Conservation (phyloP, 129 eudicot genomes). For the Chrysanthemum lavandulifolium region DNA sequence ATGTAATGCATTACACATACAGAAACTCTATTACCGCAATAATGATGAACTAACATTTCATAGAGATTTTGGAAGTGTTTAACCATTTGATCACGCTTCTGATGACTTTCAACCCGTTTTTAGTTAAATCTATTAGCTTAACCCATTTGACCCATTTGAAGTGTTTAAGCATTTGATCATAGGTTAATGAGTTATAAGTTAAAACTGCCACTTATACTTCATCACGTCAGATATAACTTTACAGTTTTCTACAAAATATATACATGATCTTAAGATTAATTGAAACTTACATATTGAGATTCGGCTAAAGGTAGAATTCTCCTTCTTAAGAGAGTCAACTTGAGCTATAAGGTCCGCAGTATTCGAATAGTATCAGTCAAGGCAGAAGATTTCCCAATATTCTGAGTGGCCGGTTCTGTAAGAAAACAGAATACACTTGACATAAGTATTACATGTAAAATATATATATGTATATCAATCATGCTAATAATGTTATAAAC, state of each 20-base stretch:
- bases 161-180: neutral
- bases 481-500: neutral
- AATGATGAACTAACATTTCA: neutral
- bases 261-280: neutral
- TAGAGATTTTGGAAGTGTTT: neutral
- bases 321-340: slow-evolving; percentile 67
- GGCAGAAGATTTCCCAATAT: slow-evolving; percentile 65
- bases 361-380: slow-evolving; percentile 59
- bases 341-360: slow-evolving; percentile 54
- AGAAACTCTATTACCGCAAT: neutral
- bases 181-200: neutral
- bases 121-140: neutral
- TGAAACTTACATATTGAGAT: slow-evolving; percentile 67
- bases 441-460: neutral
- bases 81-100: neutral
- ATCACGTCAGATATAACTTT: neutral
- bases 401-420: slow-evolving; percentile 49
- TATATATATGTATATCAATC: neutral
- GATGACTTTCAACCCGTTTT: neutral
- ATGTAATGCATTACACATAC: neutral
- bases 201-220: neutral
- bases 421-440: neutral
- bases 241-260: neutral
- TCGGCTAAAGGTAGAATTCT: slow-evolving; percentile 61
- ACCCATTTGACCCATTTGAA: neutral